Conservation (phyloP, 192 early-diverging fungal genomes). For the Coemansia guatemalensis region DNA sequence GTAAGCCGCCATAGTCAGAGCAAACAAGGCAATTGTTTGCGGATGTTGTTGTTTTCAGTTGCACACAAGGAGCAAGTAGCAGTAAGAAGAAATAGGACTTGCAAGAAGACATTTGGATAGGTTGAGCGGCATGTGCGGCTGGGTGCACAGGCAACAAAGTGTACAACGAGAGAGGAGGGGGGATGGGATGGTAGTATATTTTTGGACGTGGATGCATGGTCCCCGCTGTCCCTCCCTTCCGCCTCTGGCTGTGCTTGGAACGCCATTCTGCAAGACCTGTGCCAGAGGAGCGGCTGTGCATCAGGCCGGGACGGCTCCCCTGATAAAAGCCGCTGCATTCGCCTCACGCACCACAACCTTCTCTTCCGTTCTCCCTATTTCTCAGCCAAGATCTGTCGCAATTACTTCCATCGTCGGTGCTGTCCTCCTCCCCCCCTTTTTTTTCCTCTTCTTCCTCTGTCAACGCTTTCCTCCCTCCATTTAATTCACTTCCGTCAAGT, state of each 20-base stretch:
- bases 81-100: not conserved
- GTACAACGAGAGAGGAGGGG: not conserved
- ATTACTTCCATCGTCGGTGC: not conserved
- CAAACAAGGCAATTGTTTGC: not conserved
- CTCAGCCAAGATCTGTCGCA: not conserved
- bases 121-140: not conserved
- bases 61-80: not conserved
- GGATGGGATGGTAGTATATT: not conserved
- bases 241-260: not conserved
- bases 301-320: not conserved
- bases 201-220: not conserved
- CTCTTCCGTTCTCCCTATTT: not conserved
- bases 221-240: not conserved
- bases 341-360: not conserved
- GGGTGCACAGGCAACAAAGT: not conserved
- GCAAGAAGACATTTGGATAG: not conserved
- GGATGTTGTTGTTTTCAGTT: not conserved
- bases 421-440: not conserved
- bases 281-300: not conserved
- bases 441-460: not conserved
- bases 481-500: slow-evolving; percentile 1
- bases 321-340: not conserved
- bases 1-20: not conserved
- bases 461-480: not conserved
- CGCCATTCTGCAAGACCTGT: not conserved